Conservation (phyloP, 1,139 yeast species). For the Geotrichum australiense region DNA sequence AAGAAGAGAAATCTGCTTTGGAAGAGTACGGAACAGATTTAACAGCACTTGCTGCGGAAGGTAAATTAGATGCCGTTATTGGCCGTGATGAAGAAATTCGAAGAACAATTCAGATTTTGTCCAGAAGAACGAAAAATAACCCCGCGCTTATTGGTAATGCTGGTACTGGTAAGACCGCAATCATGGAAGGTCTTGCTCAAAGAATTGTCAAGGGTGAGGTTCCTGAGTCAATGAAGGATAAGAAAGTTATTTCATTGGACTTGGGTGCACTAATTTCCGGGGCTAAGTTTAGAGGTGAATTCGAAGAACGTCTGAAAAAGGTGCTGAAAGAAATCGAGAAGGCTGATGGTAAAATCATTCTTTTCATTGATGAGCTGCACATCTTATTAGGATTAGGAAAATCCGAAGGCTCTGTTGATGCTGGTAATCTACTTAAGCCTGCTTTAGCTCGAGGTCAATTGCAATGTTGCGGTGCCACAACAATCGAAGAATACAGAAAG, state of each 20-base stretch:
- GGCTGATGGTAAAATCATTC: conserved; percentile 66
- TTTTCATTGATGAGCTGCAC: conserved; percentile 91
- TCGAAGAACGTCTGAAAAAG: conserved; percentile 79
- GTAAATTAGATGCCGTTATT: conserved; percentile 92
- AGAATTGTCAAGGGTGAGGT: conserved; percentile 86
- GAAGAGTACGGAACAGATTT: conserved; percentile 80
- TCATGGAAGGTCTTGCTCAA: conserved; percentile 95
- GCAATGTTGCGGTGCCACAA: conserved; percentile 95
- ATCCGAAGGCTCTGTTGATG: conserved; percentile 94
- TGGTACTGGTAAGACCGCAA: conserved; percentile 96
- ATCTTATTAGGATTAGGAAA: conserved; percentile 88
- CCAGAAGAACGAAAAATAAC: conserved; percentile 88
- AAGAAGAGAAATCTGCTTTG: conserved; percentile 65
- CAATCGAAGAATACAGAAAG: conserved; percentile 77
- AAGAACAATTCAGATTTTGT: conserved; percentile 83
- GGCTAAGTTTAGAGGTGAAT: conserved; percentile 92
- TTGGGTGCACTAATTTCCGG: conserved; percentile 88
- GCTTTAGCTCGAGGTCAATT: conserved; percentile 89
- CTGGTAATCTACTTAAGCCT: conserved; percentile 87
- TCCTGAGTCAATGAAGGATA: conserved; percentile 86
- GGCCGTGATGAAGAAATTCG: conserved; percentile 95
- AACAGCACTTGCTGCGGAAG: conserved; percentile 79
- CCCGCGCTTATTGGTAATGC: conserved; percentile 94
- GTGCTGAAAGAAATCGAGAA: conserved; percentile 85
- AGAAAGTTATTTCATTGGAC: conserved; percentile 75